phyloP scores from a whole-genome alignment of 1,284 basidiomycete species.

The Malassezia japonica region DNA sequence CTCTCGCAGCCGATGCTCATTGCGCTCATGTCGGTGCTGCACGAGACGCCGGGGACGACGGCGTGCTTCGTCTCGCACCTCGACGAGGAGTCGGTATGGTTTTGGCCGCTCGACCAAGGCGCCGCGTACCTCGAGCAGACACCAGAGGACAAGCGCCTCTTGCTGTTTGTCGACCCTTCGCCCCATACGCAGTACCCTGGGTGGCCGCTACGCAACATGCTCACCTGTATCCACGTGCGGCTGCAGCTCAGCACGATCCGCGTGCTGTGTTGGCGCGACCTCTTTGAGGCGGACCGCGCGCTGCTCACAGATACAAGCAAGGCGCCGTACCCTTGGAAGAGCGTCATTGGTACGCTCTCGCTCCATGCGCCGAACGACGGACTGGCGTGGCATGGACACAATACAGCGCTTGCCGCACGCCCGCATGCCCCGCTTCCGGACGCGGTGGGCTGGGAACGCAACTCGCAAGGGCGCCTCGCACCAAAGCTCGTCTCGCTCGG shows the following conservation, averaged over 20 bases:
- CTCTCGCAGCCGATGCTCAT: not conserved
- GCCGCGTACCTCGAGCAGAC: not conserved
- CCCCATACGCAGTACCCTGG: constrained; percentile 67
- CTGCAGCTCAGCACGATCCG: constrained; percentile 50
- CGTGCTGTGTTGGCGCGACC: constrained; percentile 50
- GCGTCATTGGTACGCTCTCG: not conserved
- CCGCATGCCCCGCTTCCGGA: constrained; percentile 15
- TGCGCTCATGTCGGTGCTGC: not conserved
- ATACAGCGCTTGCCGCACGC: not conserved
- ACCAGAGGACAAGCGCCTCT: not conserved
- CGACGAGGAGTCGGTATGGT: not conserved
- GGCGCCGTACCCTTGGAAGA: not conserved
- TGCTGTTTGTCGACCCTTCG: constrained; percentile 73
- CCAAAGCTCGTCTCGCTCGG: constrained; percentile 83
- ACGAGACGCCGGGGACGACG: not conserved
- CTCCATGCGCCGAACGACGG: not conserved
- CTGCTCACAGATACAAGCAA: not conserved
- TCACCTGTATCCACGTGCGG: constrained; percentile 56
- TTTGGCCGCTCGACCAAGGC: not conserved
- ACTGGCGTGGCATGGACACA: not conserved
- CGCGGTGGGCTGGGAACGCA: constrained; percentile 86
- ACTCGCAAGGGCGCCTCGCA: constrained; percentile 68
- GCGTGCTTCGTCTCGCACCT: not conserved
- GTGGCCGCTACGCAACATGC: constrained; percentile 86
- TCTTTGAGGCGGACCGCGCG: not conserved